phyloP scores from a whole-genome alignment of 1,284 basidiomycete species.

The Apiotrichum porosum region DNA sequence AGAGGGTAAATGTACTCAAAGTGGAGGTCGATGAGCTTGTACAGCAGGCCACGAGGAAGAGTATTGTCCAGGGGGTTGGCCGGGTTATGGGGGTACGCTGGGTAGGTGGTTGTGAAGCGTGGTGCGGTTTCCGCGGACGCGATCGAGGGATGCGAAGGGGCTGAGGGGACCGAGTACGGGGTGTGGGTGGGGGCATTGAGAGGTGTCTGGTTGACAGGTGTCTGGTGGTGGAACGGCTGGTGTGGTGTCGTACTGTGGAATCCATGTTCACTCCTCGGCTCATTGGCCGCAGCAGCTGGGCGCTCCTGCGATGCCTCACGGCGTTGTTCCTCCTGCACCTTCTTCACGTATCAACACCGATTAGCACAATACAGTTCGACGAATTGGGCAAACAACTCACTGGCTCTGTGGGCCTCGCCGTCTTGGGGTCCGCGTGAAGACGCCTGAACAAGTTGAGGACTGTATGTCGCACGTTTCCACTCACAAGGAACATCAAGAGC shows the following conservation, averaged over 20 bases:
- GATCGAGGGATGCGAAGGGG: too few species aligned
- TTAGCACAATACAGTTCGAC: too few species aligned
- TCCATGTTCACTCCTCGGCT: too few species aligned
- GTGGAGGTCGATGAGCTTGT: conserved; percentile 65
- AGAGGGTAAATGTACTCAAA: conserved; percentile 80
- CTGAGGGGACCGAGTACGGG: not conserved
- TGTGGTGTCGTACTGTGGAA: too few species aligned
- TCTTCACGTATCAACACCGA: not conserved
- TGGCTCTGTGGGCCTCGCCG: not conserved
- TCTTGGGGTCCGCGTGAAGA: not conserved
- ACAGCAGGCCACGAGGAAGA: conserved; percentile 25
- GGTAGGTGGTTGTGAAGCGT: not conserved
- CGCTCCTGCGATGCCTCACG: too few species aligned
- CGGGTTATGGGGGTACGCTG: conserved; percentile 14
- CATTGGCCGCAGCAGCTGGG: too few species aligned
- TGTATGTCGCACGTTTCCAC: too few species aligned
- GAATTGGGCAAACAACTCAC: not conserved
- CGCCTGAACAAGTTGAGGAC: not conserved
- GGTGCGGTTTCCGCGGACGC: not conserved
- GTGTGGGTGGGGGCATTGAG: too few species aligned
- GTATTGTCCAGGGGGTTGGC: conserved; percentile 33
- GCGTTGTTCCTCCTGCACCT: not conserved
- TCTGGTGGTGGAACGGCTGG: not conserved
- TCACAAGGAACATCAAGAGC: not conserved
- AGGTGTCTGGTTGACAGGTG: too few species aligned